Conservation (phyloP, 768 basidiomycete genomes). For the Xerocomellus amylosporus region DNA sequence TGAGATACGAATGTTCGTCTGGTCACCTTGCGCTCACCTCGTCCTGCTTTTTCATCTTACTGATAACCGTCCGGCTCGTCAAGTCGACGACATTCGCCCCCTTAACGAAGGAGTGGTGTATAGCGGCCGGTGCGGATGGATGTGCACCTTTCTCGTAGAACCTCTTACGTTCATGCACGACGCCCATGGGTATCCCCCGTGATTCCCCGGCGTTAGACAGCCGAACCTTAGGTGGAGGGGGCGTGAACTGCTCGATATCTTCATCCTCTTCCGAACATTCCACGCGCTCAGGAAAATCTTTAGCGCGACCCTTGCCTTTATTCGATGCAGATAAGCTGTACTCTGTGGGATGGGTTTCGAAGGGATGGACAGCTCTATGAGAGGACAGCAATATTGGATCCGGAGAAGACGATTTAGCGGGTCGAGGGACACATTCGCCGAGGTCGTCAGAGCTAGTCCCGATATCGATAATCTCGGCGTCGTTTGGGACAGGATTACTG, state of each 20-base stretch:
- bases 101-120: not conserved
- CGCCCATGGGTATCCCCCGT: conserved; percentile 17
- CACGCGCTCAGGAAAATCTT: conserved; percentile 9
- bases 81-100: conserved; percentile 7
- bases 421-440: conserved; percentile 20
- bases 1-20: conserved; percentile 3
- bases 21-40: conserved; percentile 17
- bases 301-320: conserved; percentile 27
- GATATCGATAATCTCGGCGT: conserved; percentile 24
- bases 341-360: conserved; percentile 20
- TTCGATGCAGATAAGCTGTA: not conserved
- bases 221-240: not conserved
- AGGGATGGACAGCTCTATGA: conserved; percentile 10
- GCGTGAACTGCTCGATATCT: conserved; percentile 17
- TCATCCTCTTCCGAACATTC: conserved; percentile 27
- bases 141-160: conserved; percentile 8
- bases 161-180: conserved; percentile 9
- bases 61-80: not conserved
- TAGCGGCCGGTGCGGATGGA: conserved; percentile 4
- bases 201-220: not conserved
- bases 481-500: conserved; percentile 1
- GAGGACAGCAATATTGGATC: conserved; percentile 16
- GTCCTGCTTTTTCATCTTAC: conserved; percentile 27
- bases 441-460: conserved; percentile 20
- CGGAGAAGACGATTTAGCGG: conserved; percentile 18